Evolutionary conservation across 192 early-diverging fungal species (phyloP).

Genomic region (Coemansia sp.): DNA sequence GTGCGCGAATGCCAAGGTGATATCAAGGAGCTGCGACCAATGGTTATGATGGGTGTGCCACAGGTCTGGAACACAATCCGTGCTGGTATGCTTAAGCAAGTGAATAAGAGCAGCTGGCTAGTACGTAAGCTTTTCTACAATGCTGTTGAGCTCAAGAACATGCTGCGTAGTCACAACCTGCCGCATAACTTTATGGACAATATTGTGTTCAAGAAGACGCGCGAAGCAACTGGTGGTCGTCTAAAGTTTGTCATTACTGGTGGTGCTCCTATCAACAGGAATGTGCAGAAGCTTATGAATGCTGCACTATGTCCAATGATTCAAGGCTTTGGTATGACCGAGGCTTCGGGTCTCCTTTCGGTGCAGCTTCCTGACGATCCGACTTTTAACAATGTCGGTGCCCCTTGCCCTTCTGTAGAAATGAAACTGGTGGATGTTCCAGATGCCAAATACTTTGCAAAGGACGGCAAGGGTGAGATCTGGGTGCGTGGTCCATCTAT

Average conservation of each 20-base stretch:
- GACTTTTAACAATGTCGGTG: constrained; percentile 68
- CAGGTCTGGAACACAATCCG: constrained; percentile 88
- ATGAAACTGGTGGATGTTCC: constrained; percentile 81
- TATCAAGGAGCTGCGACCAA: constrained; percentile 72
- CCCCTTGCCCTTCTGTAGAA: constrained; percentile 73
- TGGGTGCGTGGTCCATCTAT: constrained; percentile 81
- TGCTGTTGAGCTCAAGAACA: constrained; percentile 71
- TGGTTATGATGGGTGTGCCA: constrained; percentile 78
- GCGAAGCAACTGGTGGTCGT: constrained; percentile 83
- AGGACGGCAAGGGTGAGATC: constrained; percentile 76
- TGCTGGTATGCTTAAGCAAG: constrained; percentile 74
- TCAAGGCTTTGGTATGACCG: constrained; percentile 86
- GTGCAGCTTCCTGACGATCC: constrained; percentile 63
- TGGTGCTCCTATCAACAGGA: constrained; percentile 84
- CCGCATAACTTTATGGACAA: constrained; percentile 71
- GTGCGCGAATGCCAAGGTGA: constrained; percentile 72
- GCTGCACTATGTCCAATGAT: constrained; percentile 76
- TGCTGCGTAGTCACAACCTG: constrained; percentile 56
- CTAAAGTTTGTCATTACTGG: constrained; percentile 80
- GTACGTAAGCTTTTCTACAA: constrained; percentile 72
- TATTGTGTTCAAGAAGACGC: constrained; percentile 85
- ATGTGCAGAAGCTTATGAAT: constrained; percentile 85
- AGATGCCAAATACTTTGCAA: constrained; percentile 68
- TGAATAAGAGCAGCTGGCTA: constrained; percentile 57
- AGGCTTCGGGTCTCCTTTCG: constrained; percentile 71